Evolutionary conservation across 768 basidiomycete species (phyloP).

Genomic region (Chalciporus pseudorubinellus): DNA sequence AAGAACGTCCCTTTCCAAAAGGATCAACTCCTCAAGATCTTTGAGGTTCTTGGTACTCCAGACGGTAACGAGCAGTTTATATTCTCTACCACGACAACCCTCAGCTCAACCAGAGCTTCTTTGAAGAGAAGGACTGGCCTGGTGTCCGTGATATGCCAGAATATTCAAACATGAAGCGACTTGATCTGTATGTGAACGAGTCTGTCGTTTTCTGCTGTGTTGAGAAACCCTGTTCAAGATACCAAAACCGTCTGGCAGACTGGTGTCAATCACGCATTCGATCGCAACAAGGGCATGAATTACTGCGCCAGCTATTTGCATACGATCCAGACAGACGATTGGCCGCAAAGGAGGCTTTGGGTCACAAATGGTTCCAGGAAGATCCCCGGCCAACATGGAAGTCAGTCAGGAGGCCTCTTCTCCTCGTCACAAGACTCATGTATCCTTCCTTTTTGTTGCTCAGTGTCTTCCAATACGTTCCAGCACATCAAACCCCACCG

Average conservation of each 20-base stretch:
- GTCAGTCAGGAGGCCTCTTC: slow-evolving; percentile 44
- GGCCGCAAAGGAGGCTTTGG: slow-evolving; percentile 76
- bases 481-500: slow-evolving; percentile 71
- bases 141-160: slow-evolving; percentile 84
- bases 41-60: slow-evolving; percentile 90
- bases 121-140: slow-evolving; percentile 85
- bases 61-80: slow-evolving; percentile 48
- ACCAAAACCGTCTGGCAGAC: slow-evolving; percentile 57
- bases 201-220: slow-evolving; percentile 2
- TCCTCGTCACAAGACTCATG: slow-evolving; percentile 4
- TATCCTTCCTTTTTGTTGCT: neutral
- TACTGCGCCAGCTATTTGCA: slow-evolving; percentile 81
- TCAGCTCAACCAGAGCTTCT: slow-evolving; percentile 2
- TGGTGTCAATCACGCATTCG: slow-evolving; percentile 76
- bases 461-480: slow-evolving; percentile 74
- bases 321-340: slow-evolving; percentile 90
- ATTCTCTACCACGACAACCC: neutral
- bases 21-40: slow-evolving; percentile 94
- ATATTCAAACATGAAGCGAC: slow-evolving; percentile 75
- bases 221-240: slow-evolving; percentile 38
- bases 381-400: slow-evolving; percentile 84
- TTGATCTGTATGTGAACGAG: slow-evolving; percentile 58
- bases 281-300: slow-evolving; percentile 66
- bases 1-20: slow-evolving; percentile 97
- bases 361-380: slow-evolving; percentile 90